A percentile compares a stretch with the other conserved stretches of the same genome.
These are phyloP conservation scores for Lentinula novae-zelandiae DNA, from an alignment of 1,284 basidiomycete genomes.

Conservation along the genomic window DNA sequence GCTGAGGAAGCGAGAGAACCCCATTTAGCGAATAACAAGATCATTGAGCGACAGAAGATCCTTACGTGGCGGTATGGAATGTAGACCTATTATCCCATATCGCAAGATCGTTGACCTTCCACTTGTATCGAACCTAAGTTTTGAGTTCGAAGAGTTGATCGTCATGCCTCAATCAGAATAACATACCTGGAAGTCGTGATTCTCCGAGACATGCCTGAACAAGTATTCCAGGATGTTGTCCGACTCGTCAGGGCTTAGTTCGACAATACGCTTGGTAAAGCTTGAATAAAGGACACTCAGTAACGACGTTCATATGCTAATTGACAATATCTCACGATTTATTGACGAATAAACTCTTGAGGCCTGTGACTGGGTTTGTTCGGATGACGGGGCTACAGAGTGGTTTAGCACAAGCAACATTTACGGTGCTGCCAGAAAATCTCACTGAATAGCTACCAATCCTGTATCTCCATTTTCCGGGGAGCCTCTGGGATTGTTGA, in stretches of 20 bases:
- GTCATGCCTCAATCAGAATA: background rate
- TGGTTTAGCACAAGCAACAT: background rate
- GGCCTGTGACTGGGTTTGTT: constrained; percentile 63
- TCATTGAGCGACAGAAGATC: background rate
- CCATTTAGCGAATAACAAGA: background rate
- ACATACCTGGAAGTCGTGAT: constrained; percentile 61
- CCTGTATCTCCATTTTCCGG: constrained; percentile 57
- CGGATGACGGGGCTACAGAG: constrained; percentile 41
- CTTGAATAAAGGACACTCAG: constrained; percentile 19
- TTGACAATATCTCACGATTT: constrained; percentile 27
- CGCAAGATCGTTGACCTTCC: constrained; percentile 46
- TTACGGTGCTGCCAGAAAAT: constrained; percentile 3
- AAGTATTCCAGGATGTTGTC: constrained; percentile 48
- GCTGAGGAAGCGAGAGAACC: constrained; percentile 19
- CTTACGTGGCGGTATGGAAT: constrained; percentile 50
- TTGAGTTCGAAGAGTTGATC: background rate
- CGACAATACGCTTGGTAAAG: constrained; percentile 64
- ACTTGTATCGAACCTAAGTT: constrained; percentile 40
- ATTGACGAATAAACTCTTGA: constrained; percentile 66
- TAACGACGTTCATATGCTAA: background rate
- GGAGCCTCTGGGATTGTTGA: constrained; percentile 45
- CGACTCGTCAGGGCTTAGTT: constrained; percentile 57
- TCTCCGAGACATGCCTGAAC: constrained; percentile 44
- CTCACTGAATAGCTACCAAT: constrained; percentile 54
- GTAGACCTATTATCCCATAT: constrained; percentile 56